Conservation (phyloP, 2,329 filamentous ascomycete genomes). For the Clathrospora elynae region DNA sequence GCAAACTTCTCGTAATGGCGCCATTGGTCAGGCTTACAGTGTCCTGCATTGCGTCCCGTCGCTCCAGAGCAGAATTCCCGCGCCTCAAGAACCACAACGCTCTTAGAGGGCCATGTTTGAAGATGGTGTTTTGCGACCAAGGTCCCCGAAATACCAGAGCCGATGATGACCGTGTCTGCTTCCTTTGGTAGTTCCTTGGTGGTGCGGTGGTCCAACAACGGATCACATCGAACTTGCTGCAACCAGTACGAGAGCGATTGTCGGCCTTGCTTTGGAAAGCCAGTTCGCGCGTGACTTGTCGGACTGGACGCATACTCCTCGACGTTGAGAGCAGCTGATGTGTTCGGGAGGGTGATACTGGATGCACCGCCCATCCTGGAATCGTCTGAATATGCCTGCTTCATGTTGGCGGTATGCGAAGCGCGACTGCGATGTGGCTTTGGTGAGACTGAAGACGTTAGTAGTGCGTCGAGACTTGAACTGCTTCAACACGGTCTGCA, state of each 20-base stretch:
- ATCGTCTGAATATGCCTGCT: slow-evolving; percentile 4
- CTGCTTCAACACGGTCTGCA: too few species aligned
- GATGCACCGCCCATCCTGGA: slow-evolving; percentile 10
- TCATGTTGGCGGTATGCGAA: slow-evolving; percentile 12
- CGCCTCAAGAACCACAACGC: slow-evolving; percentile 31
- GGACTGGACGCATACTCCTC: slow-evolving; percentile 25
- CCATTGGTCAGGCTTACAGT: slow-evolving; percentile 39
- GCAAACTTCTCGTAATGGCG: slow-evolving; percentile 33
- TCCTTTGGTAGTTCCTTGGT: slow-evolving; percentile 36
- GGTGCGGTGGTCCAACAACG: slow-evolving; percentile 35
- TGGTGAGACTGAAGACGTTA: background rate
- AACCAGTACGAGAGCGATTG: slow-evolving; percentile 38
- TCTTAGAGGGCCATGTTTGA: slow-evolving; percentile 24
- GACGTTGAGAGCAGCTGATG: slow-evolving; percentile 20
- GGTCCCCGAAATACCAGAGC: slow-evolving; percentile 38
- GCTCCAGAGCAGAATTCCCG: slow-evolving; percentile 40
- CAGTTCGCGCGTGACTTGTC: slow-evolving; percentile 15
- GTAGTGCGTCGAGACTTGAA: background rate
- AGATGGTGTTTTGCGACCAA: slow-evolving; percentile 30
- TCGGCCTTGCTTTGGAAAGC: slow-evolving; percentile 31
- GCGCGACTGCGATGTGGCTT: background rate
- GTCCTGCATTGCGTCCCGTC: slow-evolving; percentile 37
- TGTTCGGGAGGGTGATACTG: slow-evolving; percentile 15
- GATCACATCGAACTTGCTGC: slow-evolving; percentile 35
- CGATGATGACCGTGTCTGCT: slow-evolving; percentile 45